Percentiles rank a stretch among this genome's conserved stretches.
Conservation (phyloP, 2,329 filamentous ascomycete species). For the Lecanicillium sp. region DNA sequence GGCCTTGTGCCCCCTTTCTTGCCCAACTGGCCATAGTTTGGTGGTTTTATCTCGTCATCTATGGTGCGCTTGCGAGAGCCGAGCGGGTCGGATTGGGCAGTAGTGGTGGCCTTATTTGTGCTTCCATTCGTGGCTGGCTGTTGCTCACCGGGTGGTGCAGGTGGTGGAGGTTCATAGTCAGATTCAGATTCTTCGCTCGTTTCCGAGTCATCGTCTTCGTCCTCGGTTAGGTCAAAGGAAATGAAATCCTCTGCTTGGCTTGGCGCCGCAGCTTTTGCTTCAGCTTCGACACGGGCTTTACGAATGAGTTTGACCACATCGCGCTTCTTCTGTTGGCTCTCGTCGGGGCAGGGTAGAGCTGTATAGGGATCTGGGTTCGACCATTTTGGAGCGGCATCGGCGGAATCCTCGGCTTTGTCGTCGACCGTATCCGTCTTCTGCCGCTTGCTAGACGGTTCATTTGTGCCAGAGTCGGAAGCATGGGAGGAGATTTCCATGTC, state of each 20-base stretch:
- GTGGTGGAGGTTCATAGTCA: conserved; percentile 13
- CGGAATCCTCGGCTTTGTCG: conserved; percentile 23
- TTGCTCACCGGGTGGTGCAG: conserved; percentile 11
- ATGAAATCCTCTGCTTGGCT: conserved; percentile 77
- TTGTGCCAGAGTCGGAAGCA: conserved; percentile 20
- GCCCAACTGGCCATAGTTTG: conserved; percentile 38
- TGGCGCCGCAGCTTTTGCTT: conserved; percentile 39
- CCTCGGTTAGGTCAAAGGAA: conserved; percentile 65
- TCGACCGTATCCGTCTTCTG: conserved; percentile 18
- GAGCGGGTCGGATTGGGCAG: conserved; percentile 35
- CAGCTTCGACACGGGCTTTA: conserved; percentile 67
- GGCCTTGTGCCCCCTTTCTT: conserved; percentile 45
- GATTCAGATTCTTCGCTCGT: conserved; percentile 10
- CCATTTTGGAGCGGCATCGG: conserved; percentile 63
- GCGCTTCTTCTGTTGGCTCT: conserved; percentile 64
- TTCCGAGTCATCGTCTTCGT: conserved; percentile 30
- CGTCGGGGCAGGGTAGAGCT: conserved; percentile 71
- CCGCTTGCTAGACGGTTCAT: conserved; percentile 32
- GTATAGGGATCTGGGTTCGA: conserved; percentile 96
- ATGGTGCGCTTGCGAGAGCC: conserved; percentile 68
- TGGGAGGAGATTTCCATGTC: conserved; percentile 53
- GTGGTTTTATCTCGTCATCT: conserved; percentile 58
- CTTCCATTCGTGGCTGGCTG: conserved; percentile 15
- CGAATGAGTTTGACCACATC: conserved; percentile 89
- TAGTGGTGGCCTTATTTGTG: conserved; percentile 1